Evolutionary conservation across 2,329 filamentous ascomycete genomes (phyloP), one percentile per base, ranked within the genome.

Genomic region (Pyrenochaeta sp.): DNA sequence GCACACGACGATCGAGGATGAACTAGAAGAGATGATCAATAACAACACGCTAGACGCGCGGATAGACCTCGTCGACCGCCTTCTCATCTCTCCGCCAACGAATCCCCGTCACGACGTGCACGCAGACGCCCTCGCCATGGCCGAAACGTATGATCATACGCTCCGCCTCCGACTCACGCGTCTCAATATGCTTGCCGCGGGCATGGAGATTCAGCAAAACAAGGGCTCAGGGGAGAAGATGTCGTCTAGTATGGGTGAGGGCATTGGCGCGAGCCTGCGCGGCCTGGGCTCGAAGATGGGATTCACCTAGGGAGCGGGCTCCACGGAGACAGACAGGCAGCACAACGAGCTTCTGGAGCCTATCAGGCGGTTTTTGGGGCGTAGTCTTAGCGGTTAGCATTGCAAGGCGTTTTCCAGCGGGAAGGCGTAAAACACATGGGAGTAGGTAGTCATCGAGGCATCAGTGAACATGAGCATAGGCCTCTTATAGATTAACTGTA

Each of bases 31-130:
- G 0, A 91, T 98, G 87, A 97, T 99, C 68, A 84, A 88, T 50
- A 81, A 83, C 12, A 88, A 88, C 7, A 84, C 84, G 0, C 81
- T 99, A 10, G 84, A 93, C 64, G 93, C 92, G 7, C 86, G 92
- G 28, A 90, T 99, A 58, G 93, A 99, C 73, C 86, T 91, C 0
- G 92, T 96, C 58, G 90, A 95, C 67, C 85, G 87, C 77, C 81
- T 96, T 1, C 85, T 98, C 5, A 86, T 93, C 10, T 90, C 91
- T 0, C 87, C 90, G 6, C 85, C 88, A 25, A 84, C 82, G 10
- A 86, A 94, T 57, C 79, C 87, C 2, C 87, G 94, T 36, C 82
- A 83, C 12, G 83, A 86, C 47, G 88, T 96, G 69, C 93, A 97
- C 73, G 80, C 82, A 27, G 83, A 88, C 6, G 88, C 90, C 0